phyloP scores from a whole-genome alignment of 805 yeast genomes.

The Komagataella pseudopastoris region DNA sequence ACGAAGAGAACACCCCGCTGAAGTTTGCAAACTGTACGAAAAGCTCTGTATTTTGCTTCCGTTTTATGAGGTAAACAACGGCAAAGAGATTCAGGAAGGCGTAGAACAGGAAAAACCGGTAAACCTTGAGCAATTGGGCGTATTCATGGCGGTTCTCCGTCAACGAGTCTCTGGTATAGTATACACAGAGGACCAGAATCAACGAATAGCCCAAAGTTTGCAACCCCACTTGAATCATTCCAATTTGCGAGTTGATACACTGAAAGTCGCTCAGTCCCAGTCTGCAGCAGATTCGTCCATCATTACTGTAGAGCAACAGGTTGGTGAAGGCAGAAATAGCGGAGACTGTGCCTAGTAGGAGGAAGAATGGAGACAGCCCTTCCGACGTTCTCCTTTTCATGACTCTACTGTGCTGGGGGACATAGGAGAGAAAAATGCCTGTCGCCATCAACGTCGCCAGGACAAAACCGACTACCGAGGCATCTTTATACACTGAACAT shows the following conservation, averaged over 20 bases:
- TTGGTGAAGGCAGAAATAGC: slow-evolving; percentile 59
- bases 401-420: slow-evolving; percentile 64
- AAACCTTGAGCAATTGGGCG: slow-evolving; percentile 23
- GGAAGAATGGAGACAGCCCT: slow-evolving; percentile 64
- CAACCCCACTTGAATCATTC: slow-evolving; percentile 49
- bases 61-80: slow-evolving; percentile 15
- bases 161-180: slow-evolving; percentile 29
- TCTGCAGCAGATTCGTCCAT: slow-evolving; percentile 51
- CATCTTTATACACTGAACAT: slow-evolving; percentile 33
- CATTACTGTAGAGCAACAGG: slow-evolving; percentile 43
- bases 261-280: slow-evolving; percentile 30
- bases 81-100: slow-evolving; percentile 19
- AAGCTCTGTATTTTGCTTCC: slow-evolving; percentile 11
- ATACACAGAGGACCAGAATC: slow-evolving; percentile 41
- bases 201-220: slow-evolving; percentile 48
- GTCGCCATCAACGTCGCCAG: slow-evolving; percentile 40
- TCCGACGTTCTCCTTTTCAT: slow-evolving; percentile 48
- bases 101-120: slow-evolving; percentile 25
- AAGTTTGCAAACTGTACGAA: slow-evolving; percentile 31
- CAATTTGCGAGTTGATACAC: slow-evolving; percentile 54
- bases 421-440: slow-evolving; percentile 58
- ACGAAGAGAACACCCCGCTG: slow-evolving; percentile 54
- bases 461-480: slow-evolving; percentile 32
- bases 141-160: slow-evolving; percentile 33
- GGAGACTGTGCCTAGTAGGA: slow-evolving; percentile 57